phyloP scores from a whole-genome alignment of 306 rosid genomes.

The Benincasa hispida region DNA sequence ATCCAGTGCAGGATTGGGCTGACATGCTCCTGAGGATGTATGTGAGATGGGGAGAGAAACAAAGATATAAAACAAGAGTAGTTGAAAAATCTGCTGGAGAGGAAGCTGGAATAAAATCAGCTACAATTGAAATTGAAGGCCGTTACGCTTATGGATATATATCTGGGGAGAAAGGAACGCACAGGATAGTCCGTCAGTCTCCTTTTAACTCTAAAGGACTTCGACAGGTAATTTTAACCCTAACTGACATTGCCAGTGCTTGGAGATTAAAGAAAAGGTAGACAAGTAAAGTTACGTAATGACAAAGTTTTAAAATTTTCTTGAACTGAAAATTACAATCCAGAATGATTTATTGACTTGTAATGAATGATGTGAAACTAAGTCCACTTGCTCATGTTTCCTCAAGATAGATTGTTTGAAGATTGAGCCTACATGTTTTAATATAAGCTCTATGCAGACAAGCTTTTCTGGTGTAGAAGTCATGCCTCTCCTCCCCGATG shows the following conservation, averaged over 20 bases:
- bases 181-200: constrained; percentile 84
- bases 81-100: constrained; percentile 88
- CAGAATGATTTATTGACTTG: not conserved
- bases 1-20: constrained; percentile 98
- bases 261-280: not conserved
- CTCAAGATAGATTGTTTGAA: not conserved
- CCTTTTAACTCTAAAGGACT: constrained; percentile 94
- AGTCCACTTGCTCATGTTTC: not conserved
- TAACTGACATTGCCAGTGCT: not conserved
- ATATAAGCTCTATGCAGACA: constrained; percentile 40
- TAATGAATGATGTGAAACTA: not conserved
- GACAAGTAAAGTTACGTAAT: not conserved
- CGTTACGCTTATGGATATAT: constrained; percentile 91
- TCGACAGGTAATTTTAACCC: constrained; percentile 57
- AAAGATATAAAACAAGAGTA: constrained; percentile 73
- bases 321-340: not conserved
- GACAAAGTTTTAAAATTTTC: not conserved
- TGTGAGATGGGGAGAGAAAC: constrained; percentile 90
- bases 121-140: constrained; percentile 88
- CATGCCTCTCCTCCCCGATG: constrained; percentile 95
- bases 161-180: constrained; percentile 97
- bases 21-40: constrained; percentile 99
- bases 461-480: constrained; percentile 95
- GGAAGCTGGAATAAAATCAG: constrained; percentile 96
- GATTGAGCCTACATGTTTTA: not conserved